Evolutionary conservation across 2,329 filamentous ascomycete species (phyloP).

Genomic region (Cladosporium cucumerinum): DNA sequence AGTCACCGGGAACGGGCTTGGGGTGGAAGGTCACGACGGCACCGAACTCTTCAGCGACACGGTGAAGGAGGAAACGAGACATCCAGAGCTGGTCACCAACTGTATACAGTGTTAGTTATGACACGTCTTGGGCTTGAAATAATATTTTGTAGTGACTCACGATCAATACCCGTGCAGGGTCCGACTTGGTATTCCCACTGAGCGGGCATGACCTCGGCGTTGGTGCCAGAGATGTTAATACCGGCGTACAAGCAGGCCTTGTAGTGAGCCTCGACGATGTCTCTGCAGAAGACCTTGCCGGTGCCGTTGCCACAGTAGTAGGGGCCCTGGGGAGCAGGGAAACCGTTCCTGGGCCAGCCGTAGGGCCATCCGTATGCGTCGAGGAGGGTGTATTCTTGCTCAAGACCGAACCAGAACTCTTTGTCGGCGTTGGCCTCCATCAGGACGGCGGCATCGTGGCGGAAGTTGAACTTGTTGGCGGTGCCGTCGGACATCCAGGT

Average conservation of each 20-base stretch:
- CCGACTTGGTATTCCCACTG: conserved; percentile 99
- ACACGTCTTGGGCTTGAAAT: background rate
- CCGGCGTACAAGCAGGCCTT: conserved; percentile 84
- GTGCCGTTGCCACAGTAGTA: conserved; percentile 99
- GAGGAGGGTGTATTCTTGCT: conserved; percentile 96
- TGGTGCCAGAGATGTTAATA: conserved; percentile 94
- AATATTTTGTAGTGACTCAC: conserved; percentile 47
- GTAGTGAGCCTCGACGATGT: conserved; percentile 95
- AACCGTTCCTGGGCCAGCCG: conserved; percentile 84
- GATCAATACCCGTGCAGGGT: conserved; percentile 79
- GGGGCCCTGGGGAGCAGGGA: conserved; percentile 86
- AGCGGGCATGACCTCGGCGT: conserved; percentile 96
- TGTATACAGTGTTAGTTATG: conserved; percentile 32
- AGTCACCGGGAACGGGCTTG: conserved; percentile 93
- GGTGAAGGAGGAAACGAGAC: conserved; percentile 81
- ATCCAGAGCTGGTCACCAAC: conserved; percentile 98
- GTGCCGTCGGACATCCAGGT: conserved; percentile 92
- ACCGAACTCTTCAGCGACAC: conserved; percentile 93
- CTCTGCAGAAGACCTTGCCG: conserved; percentile 95
- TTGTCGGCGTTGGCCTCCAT: conserved; percentile 83
- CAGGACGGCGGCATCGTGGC: conserved; percentile 82
- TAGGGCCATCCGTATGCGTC: conserved; percentile 83
- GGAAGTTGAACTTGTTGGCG: conserved; percentile 98
- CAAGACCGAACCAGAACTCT: conserved; percentile 94
- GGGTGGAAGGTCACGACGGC: conserved; percentile 92